A percentile compares a stretch with the other conserved stretches of the same genome.
These are phyloP conservation scores for Macrophomina phaseolina DNA, from an alignment of 2,329 filamentous ascomycete species.

Conservation along the genomic window DNA sequence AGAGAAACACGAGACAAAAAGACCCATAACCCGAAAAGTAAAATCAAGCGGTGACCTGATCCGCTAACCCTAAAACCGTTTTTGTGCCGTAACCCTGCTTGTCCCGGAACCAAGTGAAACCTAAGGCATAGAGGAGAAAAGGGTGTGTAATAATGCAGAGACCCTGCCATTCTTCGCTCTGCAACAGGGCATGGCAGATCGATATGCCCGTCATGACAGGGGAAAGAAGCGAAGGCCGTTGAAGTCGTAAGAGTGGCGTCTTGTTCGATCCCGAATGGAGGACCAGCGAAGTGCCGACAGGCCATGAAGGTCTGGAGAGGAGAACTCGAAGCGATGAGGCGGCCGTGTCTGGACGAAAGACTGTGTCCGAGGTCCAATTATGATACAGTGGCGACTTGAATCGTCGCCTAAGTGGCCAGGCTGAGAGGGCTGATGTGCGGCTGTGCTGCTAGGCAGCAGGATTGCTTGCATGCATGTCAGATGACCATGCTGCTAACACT, in stretches of 20 bases:
- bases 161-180: background rate
- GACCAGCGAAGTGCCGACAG: background rate
- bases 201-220: background rate
- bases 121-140: background rate
- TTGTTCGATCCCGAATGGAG: background rate
- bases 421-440: conserved; percentile 1
- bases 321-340: conserved; percentile 4
- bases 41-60: conserved; percentile 8
- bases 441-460: conserved; percentile 7
- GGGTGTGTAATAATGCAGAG: conserved; percentile 16
- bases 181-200: background rate
- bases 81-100: conserved; percentile 7
- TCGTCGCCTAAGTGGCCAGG: background rate
- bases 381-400: conserved; percentile 9
- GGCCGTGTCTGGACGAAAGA: background rate
- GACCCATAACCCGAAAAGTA: background rate
- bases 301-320: background rate
- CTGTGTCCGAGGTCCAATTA: conserved; percentile 9
- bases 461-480: background rate
- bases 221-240: background rate
- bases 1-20: background rate
- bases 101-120: background rate
- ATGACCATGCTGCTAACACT: background rate
- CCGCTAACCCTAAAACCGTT: conserved; percentile 7
- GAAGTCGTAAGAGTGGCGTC: conserved; percentile 13